Percentiles rank a stretch among this genome's conserved stretches.
phyloP scores from a whole-genome alignment of 768 basidiomycete species.

The Chalciporus piperatus region DNA sequence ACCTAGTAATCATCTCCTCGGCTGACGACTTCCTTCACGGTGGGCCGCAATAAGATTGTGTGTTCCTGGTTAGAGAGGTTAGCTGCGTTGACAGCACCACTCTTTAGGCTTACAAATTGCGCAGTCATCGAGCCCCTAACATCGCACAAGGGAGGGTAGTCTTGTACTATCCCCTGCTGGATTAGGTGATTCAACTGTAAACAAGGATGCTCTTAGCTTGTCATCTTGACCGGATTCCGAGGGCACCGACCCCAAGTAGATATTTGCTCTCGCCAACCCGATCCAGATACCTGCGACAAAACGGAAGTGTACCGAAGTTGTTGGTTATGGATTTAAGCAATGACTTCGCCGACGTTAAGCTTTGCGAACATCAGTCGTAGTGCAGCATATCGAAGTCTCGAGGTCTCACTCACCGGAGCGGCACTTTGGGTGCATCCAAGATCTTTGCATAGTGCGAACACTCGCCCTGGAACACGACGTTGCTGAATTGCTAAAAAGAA shows the following conservation, averaged over 20 bases:
- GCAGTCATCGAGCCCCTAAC: slow-evolving; percentile 87
- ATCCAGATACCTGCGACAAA: slow-evolving; percentile 93
- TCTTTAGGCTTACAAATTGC: slow-evolving; percentile 64
- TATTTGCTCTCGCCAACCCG: slow-evolving; percentile 91
- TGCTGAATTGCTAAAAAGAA: not conserved
- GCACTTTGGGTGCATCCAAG: slow-evolving; percentile 65
- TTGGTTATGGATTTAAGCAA: slow-evolving; percentile 85
- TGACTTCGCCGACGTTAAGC: slow-evolving; percentile 80
- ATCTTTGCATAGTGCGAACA: slow-evolving; percentile 90
- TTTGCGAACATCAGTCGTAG: slow-evolving; percentile 28
- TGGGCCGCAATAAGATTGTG: slow-evolving; percentile 81
- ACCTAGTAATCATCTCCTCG: slow-evolving; percentile 76
- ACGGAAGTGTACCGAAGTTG: slow-evolving; percentile 94
- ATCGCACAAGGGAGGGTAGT: slow-evolving; percentile 92
- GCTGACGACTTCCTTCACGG: slow-evolving; percentile 81
- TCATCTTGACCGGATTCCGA: not conserved
- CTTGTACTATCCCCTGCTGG: slow-evolving; percentile 80
- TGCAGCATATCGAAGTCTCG: not conserved
- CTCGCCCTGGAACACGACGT: slow-evolving; percentile 59
- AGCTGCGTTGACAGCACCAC: not conserved
- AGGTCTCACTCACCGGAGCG: slow-evolving; percentile 57
- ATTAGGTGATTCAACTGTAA: slow-evolving; percentile 86
- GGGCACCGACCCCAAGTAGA: slow-evolving; percentile 69
- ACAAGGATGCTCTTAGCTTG: not conserved
- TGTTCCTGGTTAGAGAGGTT: slow-evolving; percentile 57